Conservation (phyloP, 257 asterid species). For the Solanum peruvianum region DNA sequence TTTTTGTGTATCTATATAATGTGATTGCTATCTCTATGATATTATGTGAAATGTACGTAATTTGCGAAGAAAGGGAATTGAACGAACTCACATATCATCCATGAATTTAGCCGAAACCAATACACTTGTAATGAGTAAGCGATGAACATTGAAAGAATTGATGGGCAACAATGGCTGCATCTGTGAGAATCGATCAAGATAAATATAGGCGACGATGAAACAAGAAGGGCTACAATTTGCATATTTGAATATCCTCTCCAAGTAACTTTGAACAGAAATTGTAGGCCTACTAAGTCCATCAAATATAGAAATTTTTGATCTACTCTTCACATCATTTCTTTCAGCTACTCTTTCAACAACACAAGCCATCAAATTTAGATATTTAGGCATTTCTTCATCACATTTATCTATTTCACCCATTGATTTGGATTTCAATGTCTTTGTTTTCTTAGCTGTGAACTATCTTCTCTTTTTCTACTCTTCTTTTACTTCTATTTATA, state of each 20-base stretch:
- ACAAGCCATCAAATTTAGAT: conserved; percentile 21
- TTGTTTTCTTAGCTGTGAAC: neutral
- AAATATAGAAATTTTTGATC: conserved; percentile 34
- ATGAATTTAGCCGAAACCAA: conserved; percentile 62
- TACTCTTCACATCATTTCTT: conserved; percentile 18
- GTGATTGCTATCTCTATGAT: neutral
- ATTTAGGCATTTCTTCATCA: conserved; percentile 17
- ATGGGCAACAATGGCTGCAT: conserved; percentile 45
- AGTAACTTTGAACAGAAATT: conserved; percentile 35
- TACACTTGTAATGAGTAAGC: conserved; percentile 57
- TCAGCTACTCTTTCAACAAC: conserved; percentile 37
- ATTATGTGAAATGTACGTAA: neutral
- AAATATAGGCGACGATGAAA: conserved; percentile 51
- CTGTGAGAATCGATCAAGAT: conserved; percentile 53
- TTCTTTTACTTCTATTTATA: neutral
- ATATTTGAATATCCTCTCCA: conserved; percentile 63
- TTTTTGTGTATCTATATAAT: neutral
- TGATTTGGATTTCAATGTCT: neutral
- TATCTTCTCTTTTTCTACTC: neutral
- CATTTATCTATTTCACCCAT: conserved; percentile 41
- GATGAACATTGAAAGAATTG: conserved; percentile 59
- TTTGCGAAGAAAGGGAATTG: neutral
- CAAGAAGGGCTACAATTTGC: conserved; percentile 71
- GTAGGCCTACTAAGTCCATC: conserved; percentile 42
- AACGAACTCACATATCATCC: conserved; percentile 62